These are phyloP conservation scores for Cymbopogon citratus DNA, from an alignment of 176 grass and related monocot species.

Conservation along the genomic window DNA sequence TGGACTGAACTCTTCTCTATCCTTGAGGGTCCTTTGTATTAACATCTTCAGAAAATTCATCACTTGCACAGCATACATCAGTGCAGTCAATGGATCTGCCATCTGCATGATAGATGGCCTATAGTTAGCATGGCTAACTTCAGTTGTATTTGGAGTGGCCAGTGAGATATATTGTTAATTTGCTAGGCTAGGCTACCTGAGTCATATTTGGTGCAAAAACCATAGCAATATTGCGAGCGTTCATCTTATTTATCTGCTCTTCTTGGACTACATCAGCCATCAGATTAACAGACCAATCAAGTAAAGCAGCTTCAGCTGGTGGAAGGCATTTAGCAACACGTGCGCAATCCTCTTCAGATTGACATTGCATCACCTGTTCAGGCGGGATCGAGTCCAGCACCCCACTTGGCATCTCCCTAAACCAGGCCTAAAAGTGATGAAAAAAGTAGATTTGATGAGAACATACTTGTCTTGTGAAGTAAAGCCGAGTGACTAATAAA, in stretches of 20 bases:
- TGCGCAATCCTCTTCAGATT: constrained; percentile 64
- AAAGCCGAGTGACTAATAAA: constrained; percentile 8
- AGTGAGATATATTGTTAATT: neutral
- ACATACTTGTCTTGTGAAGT: neutral
- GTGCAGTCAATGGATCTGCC: constrained; percentile 70
- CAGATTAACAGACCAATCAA: constrained; percentile 71
- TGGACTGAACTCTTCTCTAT: constrained; percentile 49
- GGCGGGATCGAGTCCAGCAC: constrained; percentile 59
- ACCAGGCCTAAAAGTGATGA: constrained; percentile 52
- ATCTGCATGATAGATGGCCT: constrained; percentile 28
- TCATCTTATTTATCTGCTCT: constrained; percentile 74
- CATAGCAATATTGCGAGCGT: constrained; percentile 65
- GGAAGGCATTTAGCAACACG: constrained; percentile 48
- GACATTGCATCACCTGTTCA: constrained; percentile 73
- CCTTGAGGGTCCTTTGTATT: constrained; percentile 62
- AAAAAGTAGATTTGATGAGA: constrained; percentile 9
- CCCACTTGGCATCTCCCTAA: constrained; percentile 70
- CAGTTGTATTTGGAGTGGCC: neutral
- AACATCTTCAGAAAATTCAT: constrained; percentile 85
- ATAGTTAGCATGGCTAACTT: constrained; percentile 9
- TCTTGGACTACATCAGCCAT: constrained; percentile 77
- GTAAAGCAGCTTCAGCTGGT: constrained; percentile 46
- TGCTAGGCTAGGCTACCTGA: constrained; percentile 38
- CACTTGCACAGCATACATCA: constrained; percentile 80
- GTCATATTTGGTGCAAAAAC: constrained; percentile 83